Base-by-base conservation (phyloP, 2,329 filamentous ascomycete genomes). In the Exophiala alcalophila region DNA sequence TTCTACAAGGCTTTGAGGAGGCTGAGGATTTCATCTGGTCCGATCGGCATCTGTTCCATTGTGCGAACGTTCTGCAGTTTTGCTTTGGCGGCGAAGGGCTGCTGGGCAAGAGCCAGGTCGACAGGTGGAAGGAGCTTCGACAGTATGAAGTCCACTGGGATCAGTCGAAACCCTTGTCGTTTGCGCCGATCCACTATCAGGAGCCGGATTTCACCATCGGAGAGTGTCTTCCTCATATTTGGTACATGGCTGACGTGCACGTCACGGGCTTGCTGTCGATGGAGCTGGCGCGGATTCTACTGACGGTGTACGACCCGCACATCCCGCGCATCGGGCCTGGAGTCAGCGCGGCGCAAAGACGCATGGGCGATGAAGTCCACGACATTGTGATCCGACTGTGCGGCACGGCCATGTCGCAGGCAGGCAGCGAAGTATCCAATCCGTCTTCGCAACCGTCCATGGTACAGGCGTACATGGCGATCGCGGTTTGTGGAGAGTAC, bases 11-110 rank as follows among this genome's bases (percentile, higher is more conserved):
- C 1, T 57, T 57, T 19, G 47, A 53, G 3, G 46, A 53, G 15
- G 50, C 44, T n/a, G 51, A 55, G 32, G 54, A 57, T 27, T 50
- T 49, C 14, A 33, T 53, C 11, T 55, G 52, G 52, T 44, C 78
- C 2, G 81, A 82, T 57, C 70, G 78, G 11, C 75, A 79, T 11
- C 71, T 83, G 0, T 70, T 79, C 3, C 74, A 80, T 53, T 78
- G 78, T 40, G 78, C 78, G n/a, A 77, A 81, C 48, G 76, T 82
- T 1, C 62, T 83, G 11, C 77, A 80, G 47, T 81, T 74, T 53
- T 83, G 80, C 57, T 83, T 81, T 55, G 50, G 63, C 44, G 49
- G 60, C n/a, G 40, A 33, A 5, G 16, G 25, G 11, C 33, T 19
- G 5, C 38, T 30, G 19, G 44, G 37, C 4, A 28, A 36, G 29